Percentiles rank a stretch among this genome's conserved stretches.
phyloP scores from a whole-genome alignment of 1,284 basidiomycete species.

The Sanghuangporus baumii region DNA sequence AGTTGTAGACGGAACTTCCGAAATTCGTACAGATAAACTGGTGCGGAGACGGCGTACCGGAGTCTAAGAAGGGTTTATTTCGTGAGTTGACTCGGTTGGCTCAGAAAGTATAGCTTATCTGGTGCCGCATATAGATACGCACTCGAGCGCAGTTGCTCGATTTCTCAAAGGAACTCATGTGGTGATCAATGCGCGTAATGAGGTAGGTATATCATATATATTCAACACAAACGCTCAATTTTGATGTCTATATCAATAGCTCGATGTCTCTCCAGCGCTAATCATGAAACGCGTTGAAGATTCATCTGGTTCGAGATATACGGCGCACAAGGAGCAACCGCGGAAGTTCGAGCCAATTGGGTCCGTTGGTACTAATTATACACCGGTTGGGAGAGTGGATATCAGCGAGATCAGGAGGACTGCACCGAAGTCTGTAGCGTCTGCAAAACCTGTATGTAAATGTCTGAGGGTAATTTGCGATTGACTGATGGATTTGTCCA shows the following conservation, averaged over 20 bases:
- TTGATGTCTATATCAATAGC: slow-evolving; percentile 33
- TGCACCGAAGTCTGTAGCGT: slow-evolving; percentile 25
- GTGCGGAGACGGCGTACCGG: slow-evolving; percentile 96
- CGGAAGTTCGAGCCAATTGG: slow-evolving; percentile 65
- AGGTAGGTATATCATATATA: slow-evolving; percentile 45
- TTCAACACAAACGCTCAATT: neutral
- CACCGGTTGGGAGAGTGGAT: slow-evolving; percentile 65
- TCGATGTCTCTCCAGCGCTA: slow-evolving; percentile 72
- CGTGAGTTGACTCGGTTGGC: slow-evolving; percentile 31
- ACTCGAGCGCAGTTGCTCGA: slow-evolving; percentile 76
- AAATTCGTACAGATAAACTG: slow-evolving; percentile 92
- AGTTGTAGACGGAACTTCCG: slow-evolving; percentile 67
- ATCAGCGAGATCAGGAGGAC: slow-evolving; percentile 54
- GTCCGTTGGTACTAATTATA: slow-evolving; percentile 68
- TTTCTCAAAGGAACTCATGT: slow-evolving; percentile 87
- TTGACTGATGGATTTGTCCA: slow-evolving; percentile 11
- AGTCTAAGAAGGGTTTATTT: slow-evolving; percentile 89
- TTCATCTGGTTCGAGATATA: slow-evolving; percentile 91
- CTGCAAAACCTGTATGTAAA: slow-evolving; percentile 21
- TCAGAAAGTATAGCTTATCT: neutral
- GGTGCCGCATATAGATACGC: slow-evolving; percentile 44
- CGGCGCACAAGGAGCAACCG: slow-evolving; percentile 61
- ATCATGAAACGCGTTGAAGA: slow-evolving; percentile 89
- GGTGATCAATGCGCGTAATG: slow-evolving; percentile 87
- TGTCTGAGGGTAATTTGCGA: neutral